These are phyloP conservation scores for Echites panduratus DNA, from an alignment of 257 asterid species.

Conservation along the genomic window DNA sequence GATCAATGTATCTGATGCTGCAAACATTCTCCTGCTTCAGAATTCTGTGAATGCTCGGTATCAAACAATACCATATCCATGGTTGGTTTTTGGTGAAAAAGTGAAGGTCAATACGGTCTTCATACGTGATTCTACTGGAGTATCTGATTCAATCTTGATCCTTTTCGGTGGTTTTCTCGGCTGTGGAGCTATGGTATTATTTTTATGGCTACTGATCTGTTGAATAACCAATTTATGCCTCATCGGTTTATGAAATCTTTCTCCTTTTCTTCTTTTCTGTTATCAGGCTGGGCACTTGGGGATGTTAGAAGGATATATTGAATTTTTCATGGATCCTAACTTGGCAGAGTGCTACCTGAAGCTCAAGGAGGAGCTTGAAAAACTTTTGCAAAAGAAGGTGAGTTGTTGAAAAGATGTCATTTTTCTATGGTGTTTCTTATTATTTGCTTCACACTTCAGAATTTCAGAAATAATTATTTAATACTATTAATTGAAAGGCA, in stretches of 20 bases:
- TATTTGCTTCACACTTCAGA: neutral
- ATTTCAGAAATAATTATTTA: neutral
- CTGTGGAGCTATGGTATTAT: constrained; percentile 58
- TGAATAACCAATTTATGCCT: neutral
- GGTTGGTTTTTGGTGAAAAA: constrained; percentile 97
- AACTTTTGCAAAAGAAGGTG: constrained; percentile 74
- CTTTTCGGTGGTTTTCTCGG: constrained; percentile 83
- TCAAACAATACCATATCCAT: constrained; percentile 87
- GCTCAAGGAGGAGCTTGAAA: constrained; percentile 69
- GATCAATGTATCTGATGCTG: constrained; percentile 15
- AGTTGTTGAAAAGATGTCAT: neutral
- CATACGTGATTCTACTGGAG: constrained; percentile 97
- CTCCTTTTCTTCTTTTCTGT: constrained; percentile 11
- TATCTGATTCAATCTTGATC: constrained; percentile 92
- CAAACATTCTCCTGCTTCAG: constrained; percentile 34
- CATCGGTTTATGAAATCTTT: neutral
- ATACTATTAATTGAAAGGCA: too few species aligned
- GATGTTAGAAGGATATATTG: constrained; percentile 87
- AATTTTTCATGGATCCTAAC: constrained; percentile 83
- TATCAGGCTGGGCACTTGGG: constrained; percentile 76
- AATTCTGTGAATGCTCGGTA: constrained; percentile 97
- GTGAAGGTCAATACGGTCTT: constrained; percentile 93
- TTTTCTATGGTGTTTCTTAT: neutral
- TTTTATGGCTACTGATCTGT: constrained; percentile 3
- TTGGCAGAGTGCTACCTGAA: constrained; percentile 82